A percentile compares a stretch with the other conserved stretches of the same genome.
These are phyloP conservation scores for Rhododendron henanense DNA, from an alignment of 148 eudicot genomes.

Conservation along the genomic window DNA sequence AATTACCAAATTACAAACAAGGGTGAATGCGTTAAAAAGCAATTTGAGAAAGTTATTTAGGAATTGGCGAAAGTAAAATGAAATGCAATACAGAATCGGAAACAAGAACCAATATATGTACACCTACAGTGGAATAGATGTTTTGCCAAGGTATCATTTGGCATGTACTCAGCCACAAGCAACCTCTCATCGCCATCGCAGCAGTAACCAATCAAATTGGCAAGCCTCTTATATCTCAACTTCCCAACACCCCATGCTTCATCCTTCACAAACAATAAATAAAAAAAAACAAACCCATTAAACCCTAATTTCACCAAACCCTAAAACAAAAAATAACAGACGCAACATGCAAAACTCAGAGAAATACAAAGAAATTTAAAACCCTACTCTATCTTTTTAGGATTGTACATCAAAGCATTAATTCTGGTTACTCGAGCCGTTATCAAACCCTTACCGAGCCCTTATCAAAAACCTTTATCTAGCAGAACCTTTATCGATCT, in stretches of 20 bases:
- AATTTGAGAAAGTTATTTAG: not conserved
- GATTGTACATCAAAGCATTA: not conserved
- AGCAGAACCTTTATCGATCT: not conserved
- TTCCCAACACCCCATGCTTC: slow-evolving; percentile 94
- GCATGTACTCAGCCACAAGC: slow-evolving; percentile 97
- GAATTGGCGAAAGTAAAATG: not conserved
- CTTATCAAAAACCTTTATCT: not conserved
- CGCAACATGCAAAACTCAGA: not conserved
- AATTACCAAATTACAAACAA: not conserved
- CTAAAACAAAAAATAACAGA: not conserved
- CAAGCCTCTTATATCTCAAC: slow-evolving; percentile 76
- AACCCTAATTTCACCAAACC: slow-evolving; percentile 13
- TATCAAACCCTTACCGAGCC: not conserved
- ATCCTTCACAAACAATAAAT: slow-evolving; percentile 44
- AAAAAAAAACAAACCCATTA: slow-evolving; percentile 15
- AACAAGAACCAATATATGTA: not conserved
- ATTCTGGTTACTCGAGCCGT: not conserved
- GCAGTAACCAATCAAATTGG: slow-evolving; percentile 93
- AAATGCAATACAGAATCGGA: not conserved
- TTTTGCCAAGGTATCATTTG: slow-evolving; percentile 90
- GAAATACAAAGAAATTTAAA: not conserved
- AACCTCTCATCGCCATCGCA: slow-evolving; percentile 96
- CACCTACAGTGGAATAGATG: slow-evolving; percentile 91
- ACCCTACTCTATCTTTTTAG: not conserved
- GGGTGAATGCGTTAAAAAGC: not conserved